These are phyloP conservation scores for Macrocystidia cucumis DNA, from an alignment of 1,284 basidiomycete species.

Conservation along the genomic window DNA sequence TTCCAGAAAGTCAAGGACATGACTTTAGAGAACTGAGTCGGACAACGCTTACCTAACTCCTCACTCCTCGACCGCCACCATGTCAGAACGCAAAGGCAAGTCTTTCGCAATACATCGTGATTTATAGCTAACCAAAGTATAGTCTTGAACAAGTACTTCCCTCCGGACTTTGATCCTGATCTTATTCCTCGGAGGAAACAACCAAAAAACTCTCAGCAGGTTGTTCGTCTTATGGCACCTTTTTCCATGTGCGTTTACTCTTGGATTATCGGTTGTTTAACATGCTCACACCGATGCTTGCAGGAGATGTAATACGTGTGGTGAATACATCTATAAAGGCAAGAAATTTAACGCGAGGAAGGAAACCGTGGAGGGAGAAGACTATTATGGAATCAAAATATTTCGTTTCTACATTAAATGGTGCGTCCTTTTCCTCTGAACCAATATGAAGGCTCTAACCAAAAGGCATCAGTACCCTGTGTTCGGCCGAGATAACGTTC, in stretches of 20 bases:
- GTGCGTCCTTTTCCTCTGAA: constrained; percentile 24
- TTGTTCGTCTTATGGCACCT: constrained; percentile 97
- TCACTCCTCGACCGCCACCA: constrained; percentile 25
- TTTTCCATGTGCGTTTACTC: constrained; percentile 77
- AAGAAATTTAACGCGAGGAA: constrained; percentile 99
- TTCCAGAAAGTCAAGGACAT: constrained; percentile 70
- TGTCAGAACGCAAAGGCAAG: constrained; percentile 86
- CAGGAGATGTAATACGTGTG: constrained; percentile 90
- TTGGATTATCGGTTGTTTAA: constrained; percentile 9
- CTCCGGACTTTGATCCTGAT: constrained; percentile 95
- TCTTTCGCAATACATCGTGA: not conserved
- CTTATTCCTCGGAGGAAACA: constrained; percentile 88
- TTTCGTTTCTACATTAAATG: constrained; percentile 84
- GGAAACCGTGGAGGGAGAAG: constrained; percentile 94
- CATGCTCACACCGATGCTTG: no score
- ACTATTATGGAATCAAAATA: constrained; percentile 98
- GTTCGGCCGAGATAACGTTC: constrained; percentile 98
- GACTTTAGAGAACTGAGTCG: constrained; percentile 1
- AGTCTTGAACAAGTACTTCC: constrained; percentile 91
- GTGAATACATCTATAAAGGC: constrained; percentile 97
- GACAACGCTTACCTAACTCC: not conserved
- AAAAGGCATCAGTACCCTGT: constrained; percentile 59
- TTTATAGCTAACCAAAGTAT: constrained; percentile 8
- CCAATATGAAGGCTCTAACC: constrained; percentile 1
- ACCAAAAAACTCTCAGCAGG: constrained; percentile 90